Conservation (phyloP, 2,329 filamentous ascomycete species). For the Alternaria panax region DNA sequence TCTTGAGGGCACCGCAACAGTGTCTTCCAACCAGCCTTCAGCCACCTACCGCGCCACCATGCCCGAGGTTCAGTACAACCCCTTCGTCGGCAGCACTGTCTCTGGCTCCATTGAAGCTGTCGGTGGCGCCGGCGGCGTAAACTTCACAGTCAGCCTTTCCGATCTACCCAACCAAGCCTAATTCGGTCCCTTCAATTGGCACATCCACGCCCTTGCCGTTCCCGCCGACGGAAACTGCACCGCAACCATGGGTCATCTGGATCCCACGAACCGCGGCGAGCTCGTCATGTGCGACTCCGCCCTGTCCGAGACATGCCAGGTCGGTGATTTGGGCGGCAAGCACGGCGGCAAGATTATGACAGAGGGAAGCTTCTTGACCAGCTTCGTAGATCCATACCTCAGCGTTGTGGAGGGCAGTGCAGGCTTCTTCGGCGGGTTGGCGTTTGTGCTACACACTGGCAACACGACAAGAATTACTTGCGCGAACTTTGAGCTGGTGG, state of each 20-base stretch:
- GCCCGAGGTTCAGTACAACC: conserved; percentile 32
- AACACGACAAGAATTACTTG: conserved; percentile 62
- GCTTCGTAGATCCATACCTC: conserved; percentile 58
- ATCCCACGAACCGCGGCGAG: conserved; percentile 48
- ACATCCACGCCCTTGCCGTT: conserved; percentile 51
- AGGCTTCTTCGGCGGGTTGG: conserved; percentile 60
- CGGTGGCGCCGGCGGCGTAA: conserved; percentile 42
- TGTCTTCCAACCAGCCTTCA: conserved; percentile 27
- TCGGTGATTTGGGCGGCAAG: conserved; percentile 54
- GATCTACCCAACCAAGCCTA: conserved; percentile 43
- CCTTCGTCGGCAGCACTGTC: conserved; percentile 27
- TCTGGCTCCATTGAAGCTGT: conserved; percentile 44
- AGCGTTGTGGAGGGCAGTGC: conserved; percentile 51
- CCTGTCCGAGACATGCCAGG: conserved; percentile 47
- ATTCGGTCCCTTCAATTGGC: conserved; percentile 42
- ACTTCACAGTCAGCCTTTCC: conserved; percentile 49
- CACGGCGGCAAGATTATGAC: conserved; percentile 49
- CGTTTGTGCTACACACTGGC: conserved; percentile 60
- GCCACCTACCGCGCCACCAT: conserved; percentile 35
- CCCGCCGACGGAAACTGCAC: conserved; percentile 50
- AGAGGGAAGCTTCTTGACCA: conserved; percentile 34
- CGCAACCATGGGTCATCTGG: conserved; percentile 47
- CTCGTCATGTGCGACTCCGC: conserved; percentile 42
- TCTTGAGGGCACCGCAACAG: conserved; percentile 29
- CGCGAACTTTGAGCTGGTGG: conserved; percentile 57